Conservation (phyloP, 2,329 filamentous ascomycete genomes). For the Myriosclerotinia scirpicola region DNA sequence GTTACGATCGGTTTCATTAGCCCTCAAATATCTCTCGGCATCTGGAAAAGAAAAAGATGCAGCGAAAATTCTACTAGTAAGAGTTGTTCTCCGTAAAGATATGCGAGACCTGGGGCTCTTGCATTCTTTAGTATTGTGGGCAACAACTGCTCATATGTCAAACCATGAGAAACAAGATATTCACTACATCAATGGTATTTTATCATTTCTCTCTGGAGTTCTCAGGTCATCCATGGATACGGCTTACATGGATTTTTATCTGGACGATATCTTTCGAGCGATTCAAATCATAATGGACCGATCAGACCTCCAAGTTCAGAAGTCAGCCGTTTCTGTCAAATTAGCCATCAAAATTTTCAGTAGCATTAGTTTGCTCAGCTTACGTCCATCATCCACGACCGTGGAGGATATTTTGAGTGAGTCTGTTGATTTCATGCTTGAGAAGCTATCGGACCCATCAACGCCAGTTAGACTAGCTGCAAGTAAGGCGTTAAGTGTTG, state of each 20-base stretch:
- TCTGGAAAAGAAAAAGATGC: constrained; percentile 88
- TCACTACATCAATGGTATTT: constrained; percentile 74
- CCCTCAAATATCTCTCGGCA: constrained; percentile 67
- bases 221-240: constrained; percentile 68
- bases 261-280: constrained; percentile 64
- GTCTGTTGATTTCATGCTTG: constrained; percentile 77
- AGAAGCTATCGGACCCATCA: constrained; percentile 79
- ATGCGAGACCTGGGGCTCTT: constrained; percentile 80
- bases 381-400: constrained; percentile 25
- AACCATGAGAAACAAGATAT: constrained; percentile 50
- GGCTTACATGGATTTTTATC: constrained; percentile 68
- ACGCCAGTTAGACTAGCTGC: constrained; percentile 88
- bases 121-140: constrained; percentile 67
- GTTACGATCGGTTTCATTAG: constrained; percentile 67
- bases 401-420: constrained; percentile 65
- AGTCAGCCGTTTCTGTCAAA: constrained; percentile 79
- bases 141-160: constrained; percentile 59
- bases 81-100: constrained; percentile 79
- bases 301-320: constrained; percentile 54
- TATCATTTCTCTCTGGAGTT: constrained; percentile 78
- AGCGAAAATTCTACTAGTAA: constrained; percentile 78
- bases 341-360: constrained; percentile 82
- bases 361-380: constrained; percentile 65
- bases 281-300: constrained; percentile 59
- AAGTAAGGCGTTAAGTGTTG: constrained; percentile 87